phyloP scores from a whole-genome alignment of 2,329 filamentous ascomycete genomes.

The Pestalotiopsis sp. region DNA sequence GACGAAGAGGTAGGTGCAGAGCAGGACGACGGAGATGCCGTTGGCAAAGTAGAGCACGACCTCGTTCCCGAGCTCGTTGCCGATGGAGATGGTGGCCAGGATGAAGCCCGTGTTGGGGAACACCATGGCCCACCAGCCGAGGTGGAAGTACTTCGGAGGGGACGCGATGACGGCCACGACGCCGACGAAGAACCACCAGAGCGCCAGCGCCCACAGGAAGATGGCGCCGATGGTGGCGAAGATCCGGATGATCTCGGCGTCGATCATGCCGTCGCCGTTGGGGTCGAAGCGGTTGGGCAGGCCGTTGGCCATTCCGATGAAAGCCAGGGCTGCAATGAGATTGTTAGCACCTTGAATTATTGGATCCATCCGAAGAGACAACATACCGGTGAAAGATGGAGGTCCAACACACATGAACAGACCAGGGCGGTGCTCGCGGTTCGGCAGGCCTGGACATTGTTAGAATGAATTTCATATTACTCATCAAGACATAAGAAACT shows the following conservation, averaged over 20 bases:
- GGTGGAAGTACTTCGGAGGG: constrained; percentile 55
- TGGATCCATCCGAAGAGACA: not conserved
- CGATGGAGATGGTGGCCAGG: constrained; percentile 58
- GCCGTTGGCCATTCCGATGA: constrained; percentile 68
- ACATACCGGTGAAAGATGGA: constrained; percentile 65
- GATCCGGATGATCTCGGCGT: constrained; percentile 46
- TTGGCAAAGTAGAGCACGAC: constrained; percentile 50
- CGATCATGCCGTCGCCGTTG: constrained; percentile 44
- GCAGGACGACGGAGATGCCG: constrained; percentile 51
- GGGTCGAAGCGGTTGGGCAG: constrained; percentile 50
- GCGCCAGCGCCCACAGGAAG: constrained; percentile 65
- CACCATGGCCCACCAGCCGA: constrained; percentile 67
- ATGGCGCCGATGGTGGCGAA: constrained; percentile 53
- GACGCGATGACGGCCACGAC: constrained; percentile 39
- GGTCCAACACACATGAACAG: constrained; percentile 80
- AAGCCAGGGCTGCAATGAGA: constrained; percentile 47
- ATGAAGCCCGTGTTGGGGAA: constrained; percentile 65
- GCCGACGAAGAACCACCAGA: constrained; percentile 61
- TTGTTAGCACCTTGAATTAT: not conserved
- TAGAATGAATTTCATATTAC: not conserved
- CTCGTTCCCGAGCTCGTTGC: constrained; percentile 47
- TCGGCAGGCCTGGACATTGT: constrained; percentile 52
- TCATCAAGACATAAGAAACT: constrained; percentile 10
- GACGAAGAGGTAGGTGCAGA: constrained; percentile 44
- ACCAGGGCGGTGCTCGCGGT: constrained; percentile 65